Base-by-base conservation (phyloP, 345 rosid genomes). In the Euphorbia pulcherrima region DNA sequence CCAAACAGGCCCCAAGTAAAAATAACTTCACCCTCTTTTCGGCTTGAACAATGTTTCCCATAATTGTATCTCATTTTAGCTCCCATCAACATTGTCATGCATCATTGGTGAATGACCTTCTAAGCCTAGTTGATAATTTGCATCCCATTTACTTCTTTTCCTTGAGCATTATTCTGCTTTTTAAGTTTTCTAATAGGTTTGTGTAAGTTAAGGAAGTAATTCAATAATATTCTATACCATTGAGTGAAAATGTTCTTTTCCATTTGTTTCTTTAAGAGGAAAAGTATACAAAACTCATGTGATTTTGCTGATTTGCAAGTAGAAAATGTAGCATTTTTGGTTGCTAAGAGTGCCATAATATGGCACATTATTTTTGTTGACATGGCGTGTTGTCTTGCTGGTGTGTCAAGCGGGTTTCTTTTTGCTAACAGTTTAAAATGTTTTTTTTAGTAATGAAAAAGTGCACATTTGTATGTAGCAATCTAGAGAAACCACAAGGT, bases 31-130 rank as follows among this genome's bases (percentile, higher is more conserved):
- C 18, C 0, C 16, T 58, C 40, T 60, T 16, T 60, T 60, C n/a
- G 5, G 8, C 33, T 58, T 16, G 11, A 24, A 33, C 37, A 33
- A 33, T 18, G n/a, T 33, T 58, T 59, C 46, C 63, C 7, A n/a
- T n/a, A 18, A 59, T 5, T 23, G n/a, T 59, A 16, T 58, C 40
- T 26, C 21, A 21, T 0, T 23, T 40, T 16, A 61, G 52, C 20
- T 40, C 65, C 28, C 18, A 23, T 23, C 2, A 27, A 21, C 64
- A 12, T 41, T 62, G 13, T 3, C 26, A 6, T 59, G 18, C 8
- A 24, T 62, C 65, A 41, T 30, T 24, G 24, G 24, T 40, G 30
- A 40, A 37, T 46, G 50, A 61, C 13, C 52, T 62, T 40, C 65
- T 24, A 5, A 23, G 52, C 17, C 14, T 40, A 23, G 23, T 17